Base-by-base conservation (phyloP, 2,329 filamentous ascomycete genomes). In the Diatrype stigma region DNA sequence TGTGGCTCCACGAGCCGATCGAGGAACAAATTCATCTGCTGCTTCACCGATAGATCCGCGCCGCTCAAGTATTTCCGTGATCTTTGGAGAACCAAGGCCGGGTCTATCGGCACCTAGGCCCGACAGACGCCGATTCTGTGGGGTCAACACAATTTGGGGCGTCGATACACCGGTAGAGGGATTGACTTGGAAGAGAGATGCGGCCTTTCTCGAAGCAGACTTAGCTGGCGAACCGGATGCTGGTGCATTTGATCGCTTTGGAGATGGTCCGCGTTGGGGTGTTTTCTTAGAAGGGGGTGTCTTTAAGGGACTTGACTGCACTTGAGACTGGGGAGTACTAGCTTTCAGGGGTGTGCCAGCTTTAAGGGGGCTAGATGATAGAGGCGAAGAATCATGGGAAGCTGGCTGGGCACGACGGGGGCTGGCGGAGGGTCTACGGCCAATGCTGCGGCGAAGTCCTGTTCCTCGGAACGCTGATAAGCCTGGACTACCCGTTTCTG, bases 31-130 rank as follows among this genome's bases (percentile, higher is more conserved):
- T 6, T 78, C 72, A 14, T 74, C 73, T 2, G 85, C 81, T 21
- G 80, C 73, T 40, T 92, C 85, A 21, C 86, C 81, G 53, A 93
- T 86, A 1, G 88, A 91, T 44, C 75, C 78, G 46, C 89, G 81
- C 32, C 84, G 81, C 56, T 89, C 86, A 32, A 92, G 78, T 30
- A 91, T 75, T 26, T 83, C 86, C 21, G 86, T 78, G 49, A 93
- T 80, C 48, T 82, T 83, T 5, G 89, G 89, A 1, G 89, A 93
- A 6, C 89, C 89, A 49, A 92, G 77, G 0, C 88, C 89, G 55
- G 79, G 73, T 56, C 81, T 81, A 60, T 90, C 88, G 55, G 82
- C 80, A 21, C 88, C 87, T 54, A 91, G 63, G 0, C 87, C 86
- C 14, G 86, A 87, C 16, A 85, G 79, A 42, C 76, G 74, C 26